phyloP scores from a whole-genome alignment of 176 grass and related monocot species.

The Tuctoria greenei region DNA sequence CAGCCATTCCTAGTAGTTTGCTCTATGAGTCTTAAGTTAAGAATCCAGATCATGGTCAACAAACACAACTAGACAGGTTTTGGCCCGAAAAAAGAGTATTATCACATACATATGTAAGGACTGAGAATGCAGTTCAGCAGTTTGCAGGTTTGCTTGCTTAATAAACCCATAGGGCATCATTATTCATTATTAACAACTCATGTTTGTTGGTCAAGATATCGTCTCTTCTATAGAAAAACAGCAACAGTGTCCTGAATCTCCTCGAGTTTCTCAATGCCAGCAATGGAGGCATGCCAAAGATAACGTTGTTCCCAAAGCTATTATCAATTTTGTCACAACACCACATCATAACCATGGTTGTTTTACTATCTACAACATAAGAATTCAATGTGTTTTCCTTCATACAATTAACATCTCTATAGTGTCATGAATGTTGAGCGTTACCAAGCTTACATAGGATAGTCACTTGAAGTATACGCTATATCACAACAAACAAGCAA shows the following conservation, averaged over 20 bases:
- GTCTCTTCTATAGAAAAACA: constrained; percentile 2
- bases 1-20: neutral
- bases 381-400: neutral
- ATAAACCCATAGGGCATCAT: neutral
- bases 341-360: neutral
- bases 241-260: neutral
- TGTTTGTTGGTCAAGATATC: neutral
- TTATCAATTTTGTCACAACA: neutral
- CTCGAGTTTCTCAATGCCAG: neutral
- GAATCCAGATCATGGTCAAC: neutral
- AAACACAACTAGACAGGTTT: neutral
- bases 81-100: neutral
- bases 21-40: neutral
- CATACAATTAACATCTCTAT: neutral
- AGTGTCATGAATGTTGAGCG: neutral
- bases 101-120: neutral
- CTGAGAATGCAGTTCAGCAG: neutral
- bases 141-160: neutral
- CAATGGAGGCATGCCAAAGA: neutral
- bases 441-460: neutral
- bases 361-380: neutral
- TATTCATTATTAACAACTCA: neutral
- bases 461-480: neutral
- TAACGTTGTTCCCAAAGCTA: neutral
- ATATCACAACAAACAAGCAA: neutral